phyloP scores from a whole-genome alignment of 1,284 basidiomycete species.

The Fomitopsis pinicola region DNA sequence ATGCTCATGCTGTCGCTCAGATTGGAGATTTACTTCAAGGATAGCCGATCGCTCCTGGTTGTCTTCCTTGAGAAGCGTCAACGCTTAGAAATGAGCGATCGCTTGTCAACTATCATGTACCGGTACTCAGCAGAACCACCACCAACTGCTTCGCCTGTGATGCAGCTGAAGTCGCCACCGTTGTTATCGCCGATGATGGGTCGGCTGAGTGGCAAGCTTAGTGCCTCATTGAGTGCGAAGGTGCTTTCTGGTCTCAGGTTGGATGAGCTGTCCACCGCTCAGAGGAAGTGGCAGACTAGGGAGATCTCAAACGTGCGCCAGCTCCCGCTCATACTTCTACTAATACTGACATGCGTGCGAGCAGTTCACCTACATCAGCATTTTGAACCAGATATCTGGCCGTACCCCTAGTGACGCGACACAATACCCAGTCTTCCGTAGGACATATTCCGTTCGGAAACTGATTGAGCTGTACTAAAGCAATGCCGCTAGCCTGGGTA shows the following conservation, averaged over 20 bases:
- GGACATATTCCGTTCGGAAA: slow-evolving; percentile 23
- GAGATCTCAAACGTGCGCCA: slow-evolving; percentile 82
- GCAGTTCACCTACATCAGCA: slow-evolving; percentile 83
- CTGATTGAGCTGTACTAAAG: background rate
- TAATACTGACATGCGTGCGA: slow-evolving; percentile 4
- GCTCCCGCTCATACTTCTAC: background rate
- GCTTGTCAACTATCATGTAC: slow-evolving; percentile 46
- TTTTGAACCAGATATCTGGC: slow-evolving; percentile 86
- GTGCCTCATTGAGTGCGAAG: slow-evolving; percentile 38
- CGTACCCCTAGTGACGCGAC: slow-evolving; percentile 93
- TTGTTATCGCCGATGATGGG: slow-evolving; percentile 57
- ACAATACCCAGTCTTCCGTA: slow-evolving; percentile 93
- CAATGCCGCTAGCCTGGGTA: slow-evolving; percentile 68
- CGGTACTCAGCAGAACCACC: slow-evolving; percentile 34
- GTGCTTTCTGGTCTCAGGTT: slow-evolving; percentile 35
- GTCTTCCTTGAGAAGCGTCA: slow-evolving; percentile 73
- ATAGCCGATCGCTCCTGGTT: slow-evolving; percentile 78
- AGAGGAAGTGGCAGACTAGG: slow-evolving; percentile 78
- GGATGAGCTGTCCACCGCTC: slow-evolving; percentile 67
- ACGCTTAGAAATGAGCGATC: slow-evolving; percentile 60
- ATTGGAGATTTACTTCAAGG: slow-evolving; percentile 87
- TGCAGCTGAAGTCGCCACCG: slow-evolving; percentile 39
- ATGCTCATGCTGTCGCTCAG: slow-evolving; percentile 32
- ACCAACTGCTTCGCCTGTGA: slow-evolving; percentile 37
- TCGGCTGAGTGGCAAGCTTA: slow-evolving; percentile 34